phyloP scores from a whole-genome alignment of 345 rosid species.

The Hibiscus tridactylites region DNA sequence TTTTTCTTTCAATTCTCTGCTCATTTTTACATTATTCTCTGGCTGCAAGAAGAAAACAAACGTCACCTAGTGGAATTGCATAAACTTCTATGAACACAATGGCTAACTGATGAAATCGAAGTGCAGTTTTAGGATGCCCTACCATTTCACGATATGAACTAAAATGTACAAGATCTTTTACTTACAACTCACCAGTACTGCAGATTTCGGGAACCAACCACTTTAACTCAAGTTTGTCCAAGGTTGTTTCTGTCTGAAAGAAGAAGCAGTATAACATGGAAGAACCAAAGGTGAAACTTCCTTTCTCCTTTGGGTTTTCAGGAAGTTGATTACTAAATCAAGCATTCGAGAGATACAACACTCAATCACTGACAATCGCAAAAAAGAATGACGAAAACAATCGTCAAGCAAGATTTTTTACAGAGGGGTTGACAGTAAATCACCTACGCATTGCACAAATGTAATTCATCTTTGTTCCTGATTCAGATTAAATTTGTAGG shows the following conservation, averaged over 20 bases:
- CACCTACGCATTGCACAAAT: no score
- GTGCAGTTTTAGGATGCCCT: neutral
- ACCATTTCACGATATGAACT: neutral
- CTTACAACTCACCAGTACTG: neutral
- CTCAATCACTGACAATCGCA: neutral
- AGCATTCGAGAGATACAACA: neutral
- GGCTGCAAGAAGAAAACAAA: no score
- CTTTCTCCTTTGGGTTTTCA: neutral
- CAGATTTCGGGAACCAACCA: neutral
- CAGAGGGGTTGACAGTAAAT: neutral
- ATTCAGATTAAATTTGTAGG: neutral
- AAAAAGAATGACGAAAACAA: neutral
- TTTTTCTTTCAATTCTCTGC: no score
- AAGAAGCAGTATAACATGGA: neutral
- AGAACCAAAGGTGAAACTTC: neutral
- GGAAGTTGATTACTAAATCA: neutral
- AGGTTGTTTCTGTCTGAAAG: slow-evolving; percentile 1
- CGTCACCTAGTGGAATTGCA: neutral
- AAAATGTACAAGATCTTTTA: neutral
- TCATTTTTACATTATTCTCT: no score
- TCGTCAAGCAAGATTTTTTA: neutral
- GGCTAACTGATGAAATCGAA: neutral
- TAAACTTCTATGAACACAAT: neutral
- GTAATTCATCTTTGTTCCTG: no score
- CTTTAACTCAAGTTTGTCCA: neutral